Percentiles rank a stretch among this genome's conserved stretches.
phyloP scores from a whole-genome alignment of 768 basidiomycete genomes.

The Dendrothele bispora region DNA sequence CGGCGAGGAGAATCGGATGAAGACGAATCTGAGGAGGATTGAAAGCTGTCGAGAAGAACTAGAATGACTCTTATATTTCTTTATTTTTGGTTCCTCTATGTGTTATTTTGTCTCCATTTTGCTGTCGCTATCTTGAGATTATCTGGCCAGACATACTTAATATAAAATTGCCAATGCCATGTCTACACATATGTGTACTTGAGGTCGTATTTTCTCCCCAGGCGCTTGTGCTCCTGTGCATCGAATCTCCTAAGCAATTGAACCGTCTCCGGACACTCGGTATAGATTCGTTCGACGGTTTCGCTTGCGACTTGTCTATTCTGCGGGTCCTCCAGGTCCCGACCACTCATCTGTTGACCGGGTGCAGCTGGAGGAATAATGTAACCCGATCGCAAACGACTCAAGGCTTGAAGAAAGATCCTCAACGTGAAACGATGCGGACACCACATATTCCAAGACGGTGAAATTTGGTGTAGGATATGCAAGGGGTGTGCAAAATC shows the following conservation, averaged over 20 bases:
- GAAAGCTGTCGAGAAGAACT: no score
- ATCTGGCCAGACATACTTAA: no score
- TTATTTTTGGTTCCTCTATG: no score
- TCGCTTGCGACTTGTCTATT: constrained; percentile 31
- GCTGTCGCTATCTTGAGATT: no score
- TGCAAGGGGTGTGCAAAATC: constrained; percentile 63
- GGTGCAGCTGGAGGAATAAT: constrained; percentile 41
- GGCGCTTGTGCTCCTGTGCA: constrained; percentile 6
- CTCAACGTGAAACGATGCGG: constrained; percentile 54
- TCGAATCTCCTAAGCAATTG: constrained; percentile 19
- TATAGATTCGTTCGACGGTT: constrained; percentile 46
- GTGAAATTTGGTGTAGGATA: constrained; percentile 61
- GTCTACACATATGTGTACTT: constrained; percentile 12
- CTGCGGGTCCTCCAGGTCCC: constrained; percentile 21
- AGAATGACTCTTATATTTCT: no score
- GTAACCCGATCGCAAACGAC: constrained; percentile 50
- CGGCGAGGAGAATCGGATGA: constrained; percentile 62
- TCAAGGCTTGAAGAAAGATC: constrained; percentile 45
- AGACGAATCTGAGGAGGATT: no score
- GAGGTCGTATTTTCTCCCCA: constrained; percentile 9
- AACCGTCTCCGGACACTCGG: constrained; percentile 50
- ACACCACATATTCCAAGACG: constrained; percentile 65
- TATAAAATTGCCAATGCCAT: no score
- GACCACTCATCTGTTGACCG: constrained; percentile 23
- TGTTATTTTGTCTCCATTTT: no score